phyloP scores from a whole-genome alignment of 768 basidiomycete genomes.

The Russula sp. region DNA sequence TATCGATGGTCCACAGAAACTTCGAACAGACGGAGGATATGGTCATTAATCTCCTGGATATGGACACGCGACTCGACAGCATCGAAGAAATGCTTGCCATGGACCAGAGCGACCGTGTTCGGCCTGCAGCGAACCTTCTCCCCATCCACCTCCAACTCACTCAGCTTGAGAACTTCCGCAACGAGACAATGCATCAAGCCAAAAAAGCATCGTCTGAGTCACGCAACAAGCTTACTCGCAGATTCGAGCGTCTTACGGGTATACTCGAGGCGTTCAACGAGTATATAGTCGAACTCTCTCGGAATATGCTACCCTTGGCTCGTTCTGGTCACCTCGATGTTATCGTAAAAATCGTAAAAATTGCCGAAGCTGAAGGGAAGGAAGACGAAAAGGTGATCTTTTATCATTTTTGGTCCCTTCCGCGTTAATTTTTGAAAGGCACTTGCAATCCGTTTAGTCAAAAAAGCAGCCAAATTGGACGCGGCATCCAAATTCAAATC shows the following conservation, averaged over 20 bases:
- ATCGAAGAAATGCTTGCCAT: slow-evolving; percentile 73
- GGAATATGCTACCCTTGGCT: slow-evolving; percentile 74
- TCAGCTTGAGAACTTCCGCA: slow-evolving; percentile 89
- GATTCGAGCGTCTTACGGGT: slow-evolving; percentile 83
- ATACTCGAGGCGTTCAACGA: slow-evolving; percentile 82
- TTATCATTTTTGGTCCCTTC: slow-evolving; percentile 9
- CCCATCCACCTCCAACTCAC: slow-evolving; percentile 88
- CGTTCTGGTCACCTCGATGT: slow-evolving; percentile 77
- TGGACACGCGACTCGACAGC: slow-evolving; percentile 78
- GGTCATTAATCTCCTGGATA: slow-evolving; percentile 89
- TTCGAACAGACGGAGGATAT: slow-evolving; percentile 95
- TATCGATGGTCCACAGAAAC: slow-evolving; percentile 92
- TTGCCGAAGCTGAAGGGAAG: slow-evolving; percentile 87
- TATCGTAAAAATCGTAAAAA: slow-evolving; percentile 90
- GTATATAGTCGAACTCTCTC: slow-evolving; percentile 74
- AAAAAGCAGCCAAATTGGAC: slow-evolving; percentile 89
- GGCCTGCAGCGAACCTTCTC: slow-evolving; percentile 85
- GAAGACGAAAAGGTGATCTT: slow-evolving; percentile 85
- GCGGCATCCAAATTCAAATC: slow-evolving; percentile 92
- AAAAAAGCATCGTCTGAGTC: slow-evolving; percentile 72
- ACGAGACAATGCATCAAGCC: slow-evolving; percentile 92
- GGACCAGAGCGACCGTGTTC: slow-evolving; percentile 75
- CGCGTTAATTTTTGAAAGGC: slow-evolving; percentile 51
- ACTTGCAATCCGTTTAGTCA: slow-evolving; percentile 89
- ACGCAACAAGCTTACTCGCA: slow-evolving; percentile 63